Evolutionary conservation across 2,329 filamentous ascomycete genomes (phyloP), one percentile per base, ranked within the genome.

Genomic region (Penicillium sp.): DNA sequence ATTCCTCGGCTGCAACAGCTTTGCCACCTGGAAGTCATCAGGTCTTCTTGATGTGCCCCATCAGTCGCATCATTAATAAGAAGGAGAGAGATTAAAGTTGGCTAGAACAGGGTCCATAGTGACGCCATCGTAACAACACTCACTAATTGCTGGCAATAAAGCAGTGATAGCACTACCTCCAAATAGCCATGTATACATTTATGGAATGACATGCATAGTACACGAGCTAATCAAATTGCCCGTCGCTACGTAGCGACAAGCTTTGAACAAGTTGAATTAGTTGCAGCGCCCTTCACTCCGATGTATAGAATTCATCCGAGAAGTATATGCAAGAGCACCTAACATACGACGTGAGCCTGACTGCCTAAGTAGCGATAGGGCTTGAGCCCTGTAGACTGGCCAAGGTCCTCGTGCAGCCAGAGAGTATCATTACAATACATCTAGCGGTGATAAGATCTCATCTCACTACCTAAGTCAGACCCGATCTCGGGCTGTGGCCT

Each of bases 1-100:
- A 60, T 60, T 60, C 58, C 54, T 60, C 18, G 19, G 16, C 39
- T 41, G 54, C 58, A 46, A 40, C 40, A n/a, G 19, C 16, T 50
- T 54, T 56, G 49, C 52, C 54, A 54, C 58, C 49, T 50, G 56
- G 49, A 53, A 39, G 18, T 27, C 46, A 49, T 35, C 24, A 31
- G 14, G 43, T 9, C 24, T 31, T 46, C 10, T 19, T 41, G n/a
- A 19, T 44, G 27, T 39, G n/a, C 31, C 19, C 19, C 47, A 47
- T 47, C 4, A 19, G n/a, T 10, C 31, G 4, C 33, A 22, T 35
- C n/a, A 27, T 44, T 11, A 16, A 24, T 46, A n/a, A 9, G 7
- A 14, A 6, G 14, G 16, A 31, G 16, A 46, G 14, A 19, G 22
- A 31, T 46, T 46, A 47, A 49, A 35, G 46, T 49, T 33, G 13